phyloP scores from a whole-genome alignment of 2,329 filamentous ascomycete genomes.

The Pestalotiopsis sp. region DNA sequence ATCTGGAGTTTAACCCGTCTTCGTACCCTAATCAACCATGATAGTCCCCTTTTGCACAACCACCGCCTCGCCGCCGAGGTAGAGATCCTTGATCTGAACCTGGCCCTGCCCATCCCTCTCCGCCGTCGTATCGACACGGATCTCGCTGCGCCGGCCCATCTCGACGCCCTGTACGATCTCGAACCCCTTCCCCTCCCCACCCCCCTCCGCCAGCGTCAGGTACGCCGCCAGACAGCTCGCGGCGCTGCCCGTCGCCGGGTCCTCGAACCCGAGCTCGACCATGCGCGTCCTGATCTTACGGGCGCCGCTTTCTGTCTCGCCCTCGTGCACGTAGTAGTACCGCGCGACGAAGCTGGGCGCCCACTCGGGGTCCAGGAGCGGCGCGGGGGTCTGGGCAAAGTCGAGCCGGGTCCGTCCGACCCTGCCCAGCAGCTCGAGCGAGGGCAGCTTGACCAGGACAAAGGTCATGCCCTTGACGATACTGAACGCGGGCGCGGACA shows the following conservation, averaged over 20 bases:
- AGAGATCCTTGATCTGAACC: slow-evolving; percentile 25
- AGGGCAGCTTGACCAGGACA: slow-evolving; percentile 63
- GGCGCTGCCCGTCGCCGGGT: slow-evolving; percentile 66
- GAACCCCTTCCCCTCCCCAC: slow-evolving; percentile 34
- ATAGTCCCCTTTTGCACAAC: slow-evolving; percentile 32
- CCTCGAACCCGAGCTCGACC: slow-evolving; percentile 53
- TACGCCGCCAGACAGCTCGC: slow-evolving; percentile 60
- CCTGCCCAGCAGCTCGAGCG: slow-evolving; percentile 58
- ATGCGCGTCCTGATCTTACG: slow-evolving; percentile 59
- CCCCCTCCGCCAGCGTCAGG: slow-evolving; percentile 46
- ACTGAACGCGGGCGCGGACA: slow-evolving; percentile 53
- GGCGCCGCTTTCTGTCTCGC: slow-evolving; percentile 26
- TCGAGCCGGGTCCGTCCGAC: slow-evolving; percentile 36
- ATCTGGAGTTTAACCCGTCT: no score
- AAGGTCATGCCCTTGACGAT: slow-evolving; percentile 78
- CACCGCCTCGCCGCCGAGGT: slow-evolving; percentile 33
- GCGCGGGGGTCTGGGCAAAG: slow-evolving; percentile 28
- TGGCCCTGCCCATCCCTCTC: slow-evolving; percentile 10
- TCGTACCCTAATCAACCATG: slow-evolving; percentile 22
- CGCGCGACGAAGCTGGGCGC: slow-evolving; percentile 51
- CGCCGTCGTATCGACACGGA: slow-evolving; percentile 46
- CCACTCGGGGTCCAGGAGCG: slow-evolving; percentile 59
- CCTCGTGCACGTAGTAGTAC: slow-evolving; percentile 55
- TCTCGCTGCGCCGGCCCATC: slow-evolving; percentile 63
- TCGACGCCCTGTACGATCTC: slow-evolving; percentile 68